These are phyloP conservation scores for Beauveria sp. DNA, from an alignment of 2,329 filamentous ascomycete genomes.

Conservation along the genomic window DNA sequence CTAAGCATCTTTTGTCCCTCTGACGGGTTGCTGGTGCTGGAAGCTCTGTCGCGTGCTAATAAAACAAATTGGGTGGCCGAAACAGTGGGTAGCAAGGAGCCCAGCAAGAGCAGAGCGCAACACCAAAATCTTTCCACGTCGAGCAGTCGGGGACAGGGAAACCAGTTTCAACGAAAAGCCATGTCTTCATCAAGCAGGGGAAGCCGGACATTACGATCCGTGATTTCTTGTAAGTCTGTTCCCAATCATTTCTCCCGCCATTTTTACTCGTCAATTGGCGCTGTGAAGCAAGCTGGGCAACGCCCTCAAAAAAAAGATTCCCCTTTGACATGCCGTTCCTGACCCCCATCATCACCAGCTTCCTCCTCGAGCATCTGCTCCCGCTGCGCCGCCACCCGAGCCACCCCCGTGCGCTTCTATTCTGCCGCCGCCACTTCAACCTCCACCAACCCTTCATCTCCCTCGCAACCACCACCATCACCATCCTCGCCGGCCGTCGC, in stretches of 20 bases:
- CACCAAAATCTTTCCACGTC: constrained; percentile 1
- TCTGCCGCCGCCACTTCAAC: constrained; percentile 22
- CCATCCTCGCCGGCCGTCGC: constrained; percentile 12
- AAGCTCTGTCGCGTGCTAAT: constrained; percentile 5
- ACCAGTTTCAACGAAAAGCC: neutral
- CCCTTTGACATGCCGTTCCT: neutral
- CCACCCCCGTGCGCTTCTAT: constrained; percentile 26
- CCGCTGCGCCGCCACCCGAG: constrained; percentile 29
- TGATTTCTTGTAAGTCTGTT: constrained; percentile 41
- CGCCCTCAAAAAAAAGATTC: too few species aligned
- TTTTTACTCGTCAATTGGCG: constrained; percentile 3
- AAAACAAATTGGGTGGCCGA: neutral
- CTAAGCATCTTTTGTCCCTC: neutral
- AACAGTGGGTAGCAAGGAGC: neutral
- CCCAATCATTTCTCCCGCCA: neutral
- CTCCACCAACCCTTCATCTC: constrained; percentile 8
- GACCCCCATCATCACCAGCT: constrained; percentile 14
- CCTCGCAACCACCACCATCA: constrained; percentile 9
- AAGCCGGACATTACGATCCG: constrained; percentile 37
- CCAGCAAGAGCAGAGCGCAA: neutral
- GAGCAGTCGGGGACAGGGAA: neutral
- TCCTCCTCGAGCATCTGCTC: constrained; percentile 26
- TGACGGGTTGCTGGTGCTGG: neutral
- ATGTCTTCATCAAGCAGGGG: constrained; percentile 13
- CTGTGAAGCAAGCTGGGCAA: neutral